A percentile compares a stretch with the other conserved stretches of the same genome.
Conservation (phyloP, 306 rosid genomes). For the Gynostemma pentaphyllum region DNA sequence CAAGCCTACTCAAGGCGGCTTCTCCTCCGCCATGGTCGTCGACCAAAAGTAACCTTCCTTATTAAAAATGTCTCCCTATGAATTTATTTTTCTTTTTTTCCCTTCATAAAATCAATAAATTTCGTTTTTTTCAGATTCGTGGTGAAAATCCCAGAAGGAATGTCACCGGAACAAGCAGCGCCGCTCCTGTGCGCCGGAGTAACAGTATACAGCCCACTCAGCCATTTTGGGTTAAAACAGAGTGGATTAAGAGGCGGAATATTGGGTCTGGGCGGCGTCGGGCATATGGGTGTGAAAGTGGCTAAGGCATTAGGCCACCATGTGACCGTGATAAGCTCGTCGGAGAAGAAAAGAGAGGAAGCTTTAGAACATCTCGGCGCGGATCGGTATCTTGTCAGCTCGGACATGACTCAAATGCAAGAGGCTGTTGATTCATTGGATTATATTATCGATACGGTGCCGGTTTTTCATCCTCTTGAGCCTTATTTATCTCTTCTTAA, state of each 20-base stretch:
- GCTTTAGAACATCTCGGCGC: constrained; percentile 31
- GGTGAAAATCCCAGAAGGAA: constrained; percentile 25
- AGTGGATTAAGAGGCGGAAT: constrained; percentile 29
- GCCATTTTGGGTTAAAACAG: constrained; percentile 19
- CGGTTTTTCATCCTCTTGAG: constrained; percentile 20
- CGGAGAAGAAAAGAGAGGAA: constrained; percentile 32
- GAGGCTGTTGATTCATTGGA: constrained; percentile 23
- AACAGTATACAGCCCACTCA: constrained; percentile 40
- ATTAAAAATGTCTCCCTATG: neutral
- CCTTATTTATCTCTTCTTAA: constrained; percentile 29
- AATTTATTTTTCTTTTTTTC: neutral
- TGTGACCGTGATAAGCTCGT: constrained; percentile 45
- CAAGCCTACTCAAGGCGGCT: constrained; percentile 79
- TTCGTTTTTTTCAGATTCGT: constrained; percentile 8
- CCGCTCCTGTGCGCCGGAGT: constrained; percentile 41
- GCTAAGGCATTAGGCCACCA: constrained; percentile 47
- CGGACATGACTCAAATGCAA: constrained; percentile 20
- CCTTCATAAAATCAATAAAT: neutral
- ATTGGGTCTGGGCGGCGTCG: constrained; percentile 36
- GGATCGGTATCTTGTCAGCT: constrained; percentile 30
- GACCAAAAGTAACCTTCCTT: constrained; percentile 46
- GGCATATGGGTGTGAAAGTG: constrained; percentile 30
- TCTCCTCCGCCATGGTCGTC: constrained; percentile 60
- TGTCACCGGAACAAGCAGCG: constrained; percentile 35
- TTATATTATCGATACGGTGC: constrained; percentile 37